Conservation (phyloP, 2,329 filamentous ascomycete genomes). For the Hymenotorrendiella dingleyae region DNA sequence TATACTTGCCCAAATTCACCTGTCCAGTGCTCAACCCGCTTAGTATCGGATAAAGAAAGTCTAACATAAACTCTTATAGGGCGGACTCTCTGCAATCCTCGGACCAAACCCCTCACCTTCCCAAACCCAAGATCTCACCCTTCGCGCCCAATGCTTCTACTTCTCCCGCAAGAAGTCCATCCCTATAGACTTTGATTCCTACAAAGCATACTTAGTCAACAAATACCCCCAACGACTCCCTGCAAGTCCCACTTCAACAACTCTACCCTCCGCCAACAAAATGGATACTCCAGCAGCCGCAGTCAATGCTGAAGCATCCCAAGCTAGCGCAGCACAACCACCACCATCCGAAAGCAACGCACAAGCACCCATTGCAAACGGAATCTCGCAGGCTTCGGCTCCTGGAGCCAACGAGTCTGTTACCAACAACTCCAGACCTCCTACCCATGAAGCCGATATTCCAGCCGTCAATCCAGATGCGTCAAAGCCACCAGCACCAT, state of each 20-base stretch:
- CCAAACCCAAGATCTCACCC: conserved; percentile 50
- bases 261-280: conserved; percentile 4
- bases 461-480: conserved; percentile 4
- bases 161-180: conserved; percentile 44
- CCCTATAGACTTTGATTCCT: conserved; percentile 59
- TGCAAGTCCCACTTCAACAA: background rate
- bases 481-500: conserved; percentile 46
- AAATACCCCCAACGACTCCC: conserved; percentile 6
- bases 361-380: background rate
- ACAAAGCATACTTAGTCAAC: conserved; percentile 53
- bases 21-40: background rate
- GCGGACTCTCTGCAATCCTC: conserved; percentile 59
- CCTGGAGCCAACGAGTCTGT: background rate
- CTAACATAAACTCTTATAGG: conserved; percentile 30
- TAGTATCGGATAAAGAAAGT: background rate
- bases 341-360: conserved; percentile 3
- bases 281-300: conserved; percentile 2
- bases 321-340: background rate
- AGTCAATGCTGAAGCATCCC: conserved; percentile 1
- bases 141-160: conserved; percentile 66
- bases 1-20: no score
- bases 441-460: background rate
- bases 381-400: background rate
- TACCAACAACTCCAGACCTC: background rate
- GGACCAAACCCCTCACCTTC: conserved; percentile 49